These are phyloP conservation scores for Hericium erinaceus DNA, from an alignment of 768 basidiomycete species.

Conservation along the genomic window DNA sequence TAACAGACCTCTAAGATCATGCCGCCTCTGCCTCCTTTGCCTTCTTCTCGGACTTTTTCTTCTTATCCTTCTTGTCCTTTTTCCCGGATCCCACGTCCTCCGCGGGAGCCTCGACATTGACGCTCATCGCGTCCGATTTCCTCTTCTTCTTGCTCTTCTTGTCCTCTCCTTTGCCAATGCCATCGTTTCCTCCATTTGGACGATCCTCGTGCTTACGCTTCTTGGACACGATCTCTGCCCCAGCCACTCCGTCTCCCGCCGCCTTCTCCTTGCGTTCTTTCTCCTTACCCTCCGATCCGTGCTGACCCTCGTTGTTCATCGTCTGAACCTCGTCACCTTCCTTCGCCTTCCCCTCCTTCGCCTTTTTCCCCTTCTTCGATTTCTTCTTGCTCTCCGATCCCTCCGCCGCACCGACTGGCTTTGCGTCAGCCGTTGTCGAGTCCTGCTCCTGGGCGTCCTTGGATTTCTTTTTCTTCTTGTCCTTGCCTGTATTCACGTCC, in stretches of 20 bases:
- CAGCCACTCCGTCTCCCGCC: neutral
- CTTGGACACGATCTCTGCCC: constrained; percentile 1
- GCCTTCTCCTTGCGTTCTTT: constrained; percentile 22
- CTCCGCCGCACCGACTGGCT: neutral
- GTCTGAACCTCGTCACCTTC: neutral
- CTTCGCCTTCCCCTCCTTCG: neutral
- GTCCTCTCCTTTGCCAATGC: constrained; percentile 11
- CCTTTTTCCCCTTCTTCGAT: constrained; percentile 16
- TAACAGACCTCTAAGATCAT: neutral
- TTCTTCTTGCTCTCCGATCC: constrained; percentile 6
- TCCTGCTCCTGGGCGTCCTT: neutral
- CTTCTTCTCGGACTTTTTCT: constrained; percentile 10
- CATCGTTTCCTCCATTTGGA: no score
- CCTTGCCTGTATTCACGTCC: neutral
- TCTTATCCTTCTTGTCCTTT: constrained; percentile 27
- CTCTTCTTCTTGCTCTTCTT: constrained; percentile 22
- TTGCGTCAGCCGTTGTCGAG: neutral
- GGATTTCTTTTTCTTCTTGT: neutral
- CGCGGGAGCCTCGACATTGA: neutral
- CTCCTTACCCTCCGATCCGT: constrained; percentile 15
- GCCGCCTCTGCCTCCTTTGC: neutral
- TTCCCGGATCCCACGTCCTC: constrained; percentile 5
- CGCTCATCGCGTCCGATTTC: constrained; percentile 2
- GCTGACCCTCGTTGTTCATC: neutral
- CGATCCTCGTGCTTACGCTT: constrained; percentile 19